Conservation (phyloP, 2,329 filamentous ascomycete genomes). For the Cytospora leucostoma region DNA sequence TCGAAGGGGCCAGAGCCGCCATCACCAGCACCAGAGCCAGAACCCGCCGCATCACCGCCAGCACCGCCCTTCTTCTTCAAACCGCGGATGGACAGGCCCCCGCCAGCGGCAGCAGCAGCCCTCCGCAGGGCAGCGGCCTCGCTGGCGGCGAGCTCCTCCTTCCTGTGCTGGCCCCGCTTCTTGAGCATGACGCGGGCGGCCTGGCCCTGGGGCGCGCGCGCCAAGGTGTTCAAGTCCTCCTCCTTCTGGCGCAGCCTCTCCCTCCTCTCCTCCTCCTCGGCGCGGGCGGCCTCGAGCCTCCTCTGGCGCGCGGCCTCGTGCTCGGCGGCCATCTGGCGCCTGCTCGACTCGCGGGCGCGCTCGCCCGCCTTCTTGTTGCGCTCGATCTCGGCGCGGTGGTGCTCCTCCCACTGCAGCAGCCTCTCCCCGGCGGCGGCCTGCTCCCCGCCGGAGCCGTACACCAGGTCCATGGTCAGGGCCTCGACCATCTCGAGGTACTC, state of each 20-base stretch:
- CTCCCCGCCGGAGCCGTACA: conserved; percentile 68
- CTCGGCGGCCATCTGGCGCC: conserved; percentile 62
- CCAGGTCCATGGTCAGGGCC: conserved; percentile 84
- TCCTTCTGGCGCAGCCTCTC: conserved; percentile 64
- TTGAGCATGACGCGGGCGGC: conserved; percentile 68
- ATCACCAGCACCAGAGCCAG: conserved; percentile 54
- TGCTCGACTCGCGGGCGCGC: conserved; percentile 53
- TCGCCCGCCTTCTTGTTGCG: conserved; percentile 56
- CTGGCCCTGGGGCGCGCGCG: conserved; percentile 56
- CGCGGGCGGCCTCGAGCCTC: conserved; percentile 62
- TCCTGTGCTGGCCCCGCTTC: conserved; percentile 62
- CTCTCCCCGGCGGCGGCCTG: conserved; percentile 42
- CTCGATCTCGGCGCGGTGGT: conserved; percentile 70
- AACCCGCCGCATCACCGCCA: conserved; percentile 27
- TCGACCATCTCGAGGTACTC: conserved; percentile 94
- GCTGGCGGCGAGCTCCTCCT: conserved; percentile 37
- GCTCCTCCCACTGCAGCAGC: conserved; percentile 70
- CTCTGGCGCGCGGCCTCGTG: conserved; percentile 65
- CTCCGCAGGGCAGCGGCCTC: conserved; percentile 41
- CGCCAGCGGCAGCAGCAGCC: conserved; percentile 29
- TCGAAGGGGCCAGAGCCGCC: conserved; percentile 78
- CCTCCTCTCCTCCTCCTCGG: conserved; percentile 70
- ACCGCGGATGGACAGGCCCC: conserved; percentile 70
- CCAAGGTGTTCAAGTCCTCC: conserved; percentile 71
- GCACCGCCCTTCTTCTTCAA: conserved; percentile 58